Percentiles rank a stretch among this genome's conserved stretches.
Conservation (phyloP, 768 basidiomycete species). For the Jaapia argillacea region DNA sequence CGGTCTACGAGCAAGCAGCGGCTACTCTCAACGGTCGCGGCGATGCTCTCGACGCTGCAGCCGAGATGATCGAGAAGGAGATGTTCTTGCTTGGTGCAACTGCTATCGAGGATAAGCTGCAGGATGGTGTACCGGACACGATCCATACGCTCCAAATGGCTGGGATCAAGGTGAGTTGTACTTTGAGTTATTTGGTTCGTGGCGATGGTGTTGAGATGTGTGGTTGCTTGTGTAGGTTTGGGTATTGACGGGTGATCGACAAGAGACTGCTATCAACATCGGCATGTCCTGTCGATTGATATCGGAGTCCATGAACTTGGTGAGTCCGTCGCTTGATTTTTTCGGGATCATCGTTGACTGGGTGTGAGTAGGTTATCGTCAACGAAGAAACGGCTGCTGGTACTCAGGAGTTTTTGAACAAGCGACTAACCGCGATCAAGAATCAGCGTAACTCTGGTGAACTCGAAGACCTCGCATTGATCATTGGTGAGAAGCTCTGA, state of each 20-base stretch:
- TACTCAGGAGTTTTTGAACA: slow-evolving; percentile 80
- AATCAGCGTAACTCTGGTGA: slow-evolving; percentile 88
- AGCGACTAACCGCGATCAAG: slow-evolving; percentile 86
- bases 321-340: slow-evolving; percentile 23
- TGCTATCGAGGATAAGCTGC: slow-evolving; percentile 96
- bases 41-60: slow-evolving; percentile 89
- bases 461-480: slow-evolving; percentile 86
- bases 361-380: slow-evolving; percentile 64
- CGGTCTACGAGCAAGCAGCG: slow-evolving; percentile 86
- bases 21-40: slow-evolving; percentile 92
- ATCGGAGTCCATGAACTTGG: slow-evolving; percentile 97
- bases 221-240: slow-evolving; percentile 51
- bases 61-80: slow-evolving; percentile 94
- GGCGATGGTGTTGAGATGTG: not conserved
- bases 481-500: slow-evolving; percentile 60
- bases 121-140: slow-evolving; percentile 96
- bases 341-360: not conserved
- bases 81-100: slow-evolving; percentile 91
- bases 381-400: slow-evolving; percentile 81
- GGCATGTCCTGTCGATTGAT: slow-evolving; percentile 96
- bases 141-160: slow-evolving; percentile 98
- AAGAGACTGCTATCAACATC: slow-evolving; percentile 99
- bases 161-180: slow-evolving; percentile 71
- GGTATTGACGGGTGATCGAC: slow-evolving; percentile 96
- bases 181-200: not conserved